Conservation (phyloP, 257 asterid genomes). For the Salvia rosmarinus region DNA sequence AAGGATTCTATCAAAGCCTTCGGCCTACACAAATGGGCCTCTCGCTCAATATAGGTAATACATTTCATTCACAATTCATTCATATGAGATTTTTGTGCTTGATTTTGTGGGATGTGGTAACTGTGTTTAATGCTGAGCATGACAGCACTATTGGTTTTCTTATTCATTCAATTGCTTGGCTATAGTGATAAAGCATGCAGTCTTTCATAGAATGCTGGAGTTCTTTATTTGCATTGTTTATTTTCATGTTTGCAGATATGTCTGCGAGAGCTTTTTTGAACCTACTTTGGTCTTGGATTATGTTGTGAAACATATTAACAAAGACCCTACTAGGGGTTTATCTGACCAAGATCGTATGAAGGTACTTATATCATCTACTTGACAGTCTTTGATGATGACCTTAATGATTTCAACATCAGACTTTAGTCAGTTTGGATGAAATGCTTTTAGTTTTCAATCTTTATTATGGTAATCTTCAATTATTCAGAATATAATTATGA, state of each 20-base stretch:
- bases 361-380: slow-evolving; percentile 40
- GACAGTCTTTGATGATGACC: neutral
- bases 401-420: neutral
- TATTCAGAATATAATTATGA: neutral
- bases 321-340: slow-evolving; percentile 42
- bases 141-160: too few species aligned
- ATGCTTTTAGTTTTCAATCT: neutral
- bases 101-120: neutral
- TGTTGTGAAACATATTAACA: slow-evolving; percentile 40
- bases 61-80: neutral
- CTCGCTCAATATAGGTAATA: slow-evolving; percentile 73
- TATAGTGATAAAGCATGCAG: neutral
- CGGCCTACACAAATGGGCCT: slow-evolving; percentile 95
- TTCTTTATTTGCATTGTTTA: neutral
- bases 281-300: slow-evolving; percentile 51
- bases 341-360: slow-evolving; percentile 69
- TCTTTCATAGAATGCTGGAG: neutral
- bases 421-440: neutral
- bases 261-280: slow-evolving; percentile 82
- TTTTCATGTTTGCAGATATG: slow-evolving; percentile 58
- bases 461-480: neutral
- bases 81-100: neutral
- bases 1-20: slow-evolving; percentile 79
- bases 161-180: neutral
- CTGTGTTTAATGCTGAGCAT: neutral